A percentile compares a stretch with the other conserved stretches of the same genome.
These are phyloP conservation scores for Penicillium sp. DNA, from an alignment of 2,329 filamentous ascomycete genomes.

Conservation along the genomic window DNA sequence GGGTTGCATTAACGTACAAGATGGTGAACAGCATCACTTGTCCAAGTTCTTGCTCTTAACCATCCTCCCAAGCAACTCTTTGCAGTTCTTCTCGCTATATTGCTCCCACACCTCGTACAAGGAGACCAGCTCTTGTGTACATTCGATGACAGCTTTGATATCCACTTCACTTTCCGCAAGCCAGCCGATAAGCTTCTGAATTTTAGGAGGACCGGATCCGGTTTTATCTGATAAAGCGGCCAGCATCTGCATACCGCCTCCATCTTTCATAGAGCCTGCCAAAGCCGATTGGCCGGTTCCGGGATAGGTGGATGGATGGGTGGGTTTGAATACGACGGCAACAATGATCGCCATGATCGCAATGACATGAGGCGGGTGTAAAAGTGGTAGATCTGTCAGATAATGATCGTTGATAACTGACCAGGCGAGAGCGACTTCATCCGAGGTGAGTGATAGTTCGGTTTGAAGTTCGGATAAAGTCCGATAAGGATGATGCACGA, in stretches of 20 bases:
- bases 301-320: constrained; percentile 42
- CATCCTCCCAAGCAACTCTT: constrained; percentile 62
- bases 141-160: constrained; percentile 80
- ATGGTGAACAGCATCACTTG: constrained; percentile 42
- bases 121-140: constrained; percentile 86
- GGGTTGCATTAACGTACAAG: background rate
- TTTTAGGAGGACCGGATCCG: constrained; percentile 35
- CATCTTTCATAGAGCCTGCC: constrained; percentile 39
- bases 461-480: constrained; percentile 70
- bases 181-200: constrained; percentile 73
- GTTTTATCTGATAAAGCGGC: constrained; percentile 36
- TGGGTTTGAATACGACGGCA: constrained; percentile 76
- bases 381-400: constrained; percentile 83
- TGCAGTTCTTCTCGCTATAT: constrained; percentile 64
- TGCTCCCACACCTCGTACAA: constrained; percentile 76
- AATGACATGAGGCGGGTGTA: constrained; percentile 82
- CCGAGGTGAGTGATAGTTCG: constrained; percentile 69
- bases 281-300: constrained; percentile 35
- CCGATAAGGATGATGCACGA: constrained; percentile 87
- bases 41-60: constrained; percentile 61
- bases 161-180: constrained; percentile 83
- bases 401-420: constrained; percentile 89
- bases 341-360: constrained; percentile 84
- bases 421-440: constrained; percentile 75
- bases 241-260: constrained; percentile 35